These are phyloP conservation scores for Poa annua DNA, from an alignment of 176 grass and related monocot species.

Conservation along the genomic window DNA sequence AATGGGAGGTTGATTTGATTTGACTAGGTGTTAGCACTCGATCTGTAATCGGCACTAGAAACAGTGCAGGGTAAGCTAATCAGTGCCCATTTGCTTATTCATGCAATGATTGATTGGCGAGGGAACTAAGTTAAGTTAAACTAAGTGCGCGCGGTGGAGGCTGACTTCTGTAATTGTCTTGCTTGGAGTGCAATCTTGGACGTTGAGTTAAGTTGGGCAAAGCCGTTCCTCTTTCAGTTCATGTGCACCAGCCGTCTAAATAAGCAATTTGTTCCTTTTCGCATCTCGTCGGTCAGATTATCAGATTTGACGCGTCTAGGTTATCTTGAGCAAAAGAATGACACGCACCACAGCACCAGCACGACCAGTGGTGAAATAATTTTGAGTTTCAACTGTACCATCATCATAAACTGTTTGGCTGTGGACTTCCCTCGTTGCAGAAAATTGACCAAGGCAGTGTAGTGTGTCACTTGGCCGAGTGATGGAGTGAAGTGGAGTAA, in stretches of 20 bases:
- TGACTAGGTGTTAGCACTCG: neutral
- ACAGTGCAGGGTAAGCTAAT: neutral
- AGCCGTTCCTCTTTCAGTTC: neutral
- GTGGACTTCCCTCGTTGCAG: neutral
- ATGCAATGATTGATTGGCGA: conserved; percentile 24
- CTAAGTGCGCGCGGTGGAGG: neutral
- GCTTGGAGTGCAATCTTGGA: neutral
- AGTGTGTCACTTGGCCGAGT: neutral
- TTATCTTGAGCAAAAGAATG: neutral
- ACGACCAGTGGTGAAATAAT: no score
- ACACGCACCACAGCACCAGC: no score
- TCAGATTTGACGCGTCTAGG: conserved; percentile 5
- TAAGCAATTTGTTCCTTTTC: neutral
- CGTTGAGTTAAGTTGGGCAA: neutral
- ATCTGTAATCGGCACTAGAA: neutral
- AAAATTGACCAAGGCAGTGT: neutral
- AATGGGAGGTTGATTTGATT: neutral
- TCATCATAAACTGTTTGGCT: no score
- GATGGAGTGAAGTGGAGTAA: neutral
- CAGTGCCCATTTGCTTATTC: neutral
- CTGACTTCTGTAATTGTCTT: conserved; percentile 15
- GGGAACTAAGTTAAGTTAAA: neutral
- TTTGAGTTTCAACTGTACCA: neutral
- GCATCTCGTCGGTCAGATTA: neutral
- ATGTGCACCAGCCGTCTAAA: conserved; percentile 9